Evolutionary conservation across 2,329 filamentous ascomycete genomes (phyloP), one percentile per base, ranked within the genome.

Genomic region (Atkinsonella hypoxylon): DNA sequence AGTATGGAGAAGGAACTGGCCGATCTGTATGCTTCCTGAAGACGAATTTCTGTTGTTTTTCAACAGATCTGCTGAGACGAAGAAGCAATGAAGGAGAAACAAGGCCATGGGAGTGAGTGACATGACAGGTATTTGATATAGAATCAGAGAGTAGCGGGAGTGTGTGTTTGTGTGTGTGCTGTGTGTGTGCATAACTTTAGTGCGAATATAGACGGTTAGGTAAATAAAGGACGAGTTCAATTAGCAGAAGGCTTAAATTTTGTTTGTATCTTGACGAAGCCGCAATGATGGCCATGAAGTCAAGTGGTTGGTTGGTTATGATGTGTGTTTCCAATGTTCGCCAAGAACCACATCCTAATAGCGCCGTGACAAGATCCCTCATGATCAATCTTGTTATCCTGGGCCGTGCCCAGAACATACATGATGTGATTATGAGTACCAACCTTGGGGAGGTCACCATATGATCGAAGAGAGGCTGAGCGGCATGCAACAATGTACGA

Each of bases 1-100:
- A 75, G 74, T 56, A 70, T 76, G 54, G 72, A 77, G 60, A 78
- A 75, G 62, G 66, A 75, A 11, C 64, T 81, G 49, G 73, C 74
- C 3, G 68, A 69, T 51, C 63, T 77, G 51, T 44, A 40, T n/a
- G 34, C 48, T 30, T 36, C 13, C 26, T 48, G 26, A 45, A 26
- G 40, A 7, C 26, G 26, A 26, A 8, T 8, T 8, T 26, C 26
- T 26, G 26, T 22, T 41, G n/a, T 41, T 41, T 17, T 13, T 41
- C 13, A 42, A 42, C 8, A 15, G n/a, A 42, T 30, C 45, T 26
- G 26, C 26, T 26, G 26, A 5, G 45, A 46, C 22, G 45, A 46
- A 15, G 30, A 46, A 36, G 34, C 11, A 36, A 11, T 12, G 34
- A 15, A 13, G 34, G 34, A 13, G 15, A 26, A 12, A 20, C 11